A percentile compares a stretch with the other conserved stretches of the same genome.
Evolutionary conservation across 345 rosid genomes (phyloP).

Genomic region (Syzygium grande): DNA sequence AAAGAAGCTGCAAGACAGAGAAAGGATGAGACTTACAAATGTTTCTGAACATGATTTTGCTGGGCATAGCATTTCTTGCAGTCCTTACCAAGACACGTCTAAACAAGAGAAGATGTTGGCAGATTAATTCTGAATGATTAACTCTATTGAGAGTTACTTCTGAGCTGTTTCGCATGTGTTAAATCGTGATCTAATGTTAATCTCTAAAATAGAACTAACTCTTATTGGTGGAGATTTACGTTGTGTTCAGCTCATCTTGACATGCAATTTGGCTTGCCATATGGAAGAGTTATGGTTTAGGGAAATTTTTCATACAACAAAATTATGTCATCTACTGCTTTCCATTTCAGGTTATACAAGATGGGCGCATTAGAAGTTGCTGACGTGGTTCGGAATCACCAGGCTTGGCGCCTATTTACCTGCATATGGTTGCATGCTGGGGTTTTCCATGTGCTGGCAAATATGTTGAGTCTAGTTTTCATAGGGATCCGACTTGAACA

Average conservation of each 20-base stretch:
- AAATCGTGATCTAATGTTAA: background rate
- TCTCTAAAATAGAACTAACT: background rate
- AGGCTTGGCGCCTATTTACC: slow-evolving; percentile 75
- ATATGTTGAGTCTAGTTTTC: slow-evolving; percentile 85
- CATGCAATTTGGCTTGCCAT: background rate
- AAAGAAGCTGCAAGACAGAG: background rate
- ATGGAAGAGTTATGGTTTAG: slow-evolving; percentile 3
- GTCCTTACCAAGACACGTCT: background rate
- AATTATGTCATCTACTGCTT: background rate
- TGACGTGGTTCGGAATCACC: slow-evolving; percentile 42
- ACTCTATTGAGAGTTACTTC: background rate
- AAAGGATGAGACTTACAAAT: background rate
- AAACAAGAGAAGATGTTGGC: background rate
- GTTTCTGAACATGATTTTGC: background rate
- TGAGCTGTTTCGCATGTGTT: background rate
- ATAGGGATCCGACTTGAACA: slow-evolving; percentile 94
- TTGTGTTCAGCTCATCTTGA: background rate
- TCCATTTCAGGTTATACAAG: slow-evolving; percentile 50
- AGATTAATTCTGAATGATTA: background rate
- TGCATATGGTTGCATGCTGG: slow-evolving; percentile 99
- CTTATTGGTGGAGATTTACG: background rate
- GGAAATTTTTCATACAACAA: background rate
- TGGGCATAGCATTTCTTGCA: background rate
- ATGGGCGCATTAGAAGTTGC: slow-evolving; percentile 68
- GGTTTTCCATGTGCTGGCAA: slow-evolving; percentile 80